phyloP scores from a whole-genome alignment of 805 yeast genomes.

The Wickerhamomyces queroliae region DNA sequence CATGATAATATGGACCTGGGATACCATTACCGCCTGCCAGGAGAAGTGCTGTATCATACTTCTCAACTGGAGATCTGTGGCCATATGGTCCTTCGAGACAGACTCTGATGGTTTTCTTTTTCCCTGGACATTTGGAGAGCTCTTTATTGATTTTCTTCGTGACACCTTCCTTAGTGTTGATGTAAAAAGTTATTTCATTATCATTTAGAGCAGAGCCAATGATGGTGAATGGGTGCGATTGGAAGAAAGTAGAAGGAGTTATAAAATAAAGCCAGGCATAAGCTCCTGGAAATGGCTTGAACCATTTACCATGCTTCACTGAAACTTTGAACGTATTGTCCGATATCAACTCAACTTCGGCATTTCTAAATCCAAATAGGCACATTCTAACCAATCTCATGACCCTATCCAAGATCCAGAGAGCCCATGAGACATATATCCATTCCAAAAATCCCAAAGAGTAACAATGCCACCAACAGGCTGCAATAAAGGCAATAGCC shows the following conservation, averaged over 20 bases:
- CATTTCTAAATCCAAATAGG: slow-evolving; percentile 1
- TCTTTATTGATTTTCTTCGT: slow-evolving; percentile 37
- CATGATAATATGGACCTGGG: slow-evolving; percentile 46
- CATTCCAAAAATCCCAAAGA: slow-evolving; percentile 48
- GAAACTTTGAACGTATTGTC: slow-evolving; percentile 39
- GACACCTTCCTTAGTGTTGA: slow-evolving; percentile 53
- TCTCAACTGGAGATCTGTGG: slow-evolving; percentile 29
- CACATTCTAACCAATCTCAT: slow-evolving; percentile 32
- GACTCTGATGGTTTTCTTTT: slow-evolving; percentile 27
- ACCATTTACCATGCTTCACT: slow-evolving; percentile 32
- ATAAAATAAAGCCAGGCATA: slow-evolving; percentile 54
- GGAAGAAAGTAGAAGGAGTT: slow-evolving; percentile 50
- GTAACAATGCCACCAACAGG: slow-evolving; percentile 53
- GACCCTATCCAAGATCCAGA: slow-evolving; percentile 44
- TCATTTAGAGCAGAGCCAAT: slow-evolving; percentile 33
- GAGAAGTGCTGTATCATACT: slow-evolving; percentile 32
- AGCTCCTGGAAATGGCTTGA: slow-evolving; percentile 50
- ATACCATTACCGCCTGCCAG: slow-evolving; percentile 51
- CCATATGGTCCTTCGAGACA: slow-evolving; percentile 66
- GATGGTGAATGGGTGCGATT: slow-evolving; percentile 70
- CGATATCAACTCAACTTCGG: slow-evolving; percentile 9
- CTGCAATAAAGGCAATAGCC: slow-evolving; percentile 46
- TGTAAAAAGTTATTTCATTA: slow-evolving; percentile 34
- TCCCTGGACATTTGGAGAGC: slow-evolving; percentile 22
- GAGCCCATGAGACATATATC: slow-evolving; percentile 32